Conservation (phyloP, 2,329 filamentous ascomycete species). For the Parasarocladium wereldwijsianum region DNA sequence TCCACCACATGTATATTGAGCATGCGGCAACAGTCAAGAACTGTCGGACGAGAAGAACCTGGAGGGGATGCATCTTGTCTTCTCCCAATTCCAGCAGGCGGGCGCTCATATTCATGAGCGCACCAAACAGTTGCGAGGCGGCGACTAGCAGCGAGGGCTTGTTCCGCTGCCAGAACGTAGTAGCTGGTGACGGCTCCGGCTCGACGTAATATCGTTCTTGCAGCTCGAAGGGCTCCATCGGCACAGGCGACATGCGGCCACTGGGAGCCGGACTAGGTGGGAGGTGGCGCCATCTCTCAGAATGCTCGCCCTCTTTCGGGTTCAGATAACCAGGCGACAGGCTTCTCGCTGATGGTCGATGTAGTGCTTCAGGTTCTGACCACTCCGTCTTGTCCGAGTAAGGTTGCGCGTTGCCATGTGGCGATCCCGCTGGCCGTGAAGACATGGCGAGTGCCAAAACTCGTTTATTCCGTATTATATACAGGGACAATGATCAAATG, state of each 20-base stretch:
- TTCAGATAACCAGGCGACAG: background rate
- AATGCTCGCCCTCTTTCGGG: background rate
- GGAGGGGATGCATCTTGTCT: slow-evolving; percentile 64
- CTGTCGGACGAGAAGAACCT: slow-evolving; percentile 74
- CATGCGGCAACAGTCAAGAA: slow-evolving; percentile 54
- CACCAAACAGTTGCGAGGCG: slow-evolving; percentile 64
- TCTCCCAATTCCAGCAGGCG: slow-evolving; percentile 60
- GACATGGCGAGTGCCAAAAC: too few relatives aligned
- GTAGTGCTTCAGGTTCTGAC: too few relatives aligned
- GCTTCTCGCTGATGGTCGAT: slow-evolving; percentile 6
- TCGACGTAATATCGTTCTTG: slow-evolving; percentile 5
- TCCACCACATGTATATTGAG: slow-evolving; percentile 59
- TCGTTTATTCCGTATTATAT: too few relatives aligned
- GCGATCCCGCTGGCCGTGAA: too few relatives aligned
- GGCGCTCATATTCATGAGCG: slow-evolving; percentile 73
- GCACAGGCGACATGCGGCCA: slow-evolving; percentile 8
- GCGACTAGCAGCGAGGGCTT: slow-evolving; percentile 62
- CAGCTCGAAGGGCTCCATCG: slow-evolving; percentile 4
- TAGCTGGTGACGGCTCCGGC: slow-evolving; percentile 11
- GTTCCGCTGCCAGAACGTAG: slow-evolving; percentile 45
- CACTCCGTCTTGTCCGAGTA: too few relatives aligned
- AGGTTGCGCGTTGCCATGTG: too few relatives aligned
- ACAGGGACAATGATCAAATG: too few relatives aligned
- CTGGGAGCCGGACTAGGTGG: slow-evolving; percentile 11
- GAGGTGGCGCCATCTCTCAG: slow-evolving; percentile 5